A percentile compares a stretch with the other conserved stretches of the same genome.
These are phyloP conservation scores for Hericium erinaceus DNA, from an alignment of 768 basidiomycete species.

Conservation along the genomic window DNA sequence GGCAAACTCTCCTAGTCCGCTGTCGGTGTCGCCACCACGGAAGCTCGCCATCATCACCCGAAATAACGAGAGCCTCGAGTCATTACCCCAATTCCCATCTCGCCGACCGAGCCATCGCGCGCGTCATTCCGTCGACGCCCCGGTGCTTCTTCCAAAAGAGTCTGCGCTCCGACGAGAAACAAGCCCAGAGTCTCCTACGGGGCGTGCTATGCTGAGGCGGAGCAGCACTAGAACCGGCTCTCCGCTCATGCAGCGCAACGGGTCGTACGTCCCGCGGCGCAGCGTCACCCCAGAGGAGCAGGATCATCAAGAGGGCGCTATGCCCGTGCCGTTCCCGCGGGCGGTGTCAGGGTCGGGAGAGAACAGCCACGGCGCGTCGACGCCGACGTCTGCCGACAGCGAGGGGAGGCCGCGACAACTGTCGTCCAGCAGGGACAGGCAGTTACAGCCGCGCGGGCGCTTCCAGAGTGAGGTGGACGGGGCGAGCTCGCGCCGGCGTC, in stretches of 20 bases:
- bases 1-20: conserved; percentile 17
- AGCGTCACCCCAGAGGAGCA: conserved; percentile 5
- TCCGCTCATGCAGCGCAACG: conserved; percentile 1
- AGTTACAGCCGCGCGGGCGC: conserved; percentile 45
- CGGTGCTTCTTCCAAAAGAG: conserved; percentile 28
- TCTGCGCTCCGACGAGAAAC: conserved; percentile 33
- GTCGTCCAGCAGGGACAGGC: conserved; percentile 17
- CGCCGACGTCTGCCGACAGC: conserved; percentile 3
- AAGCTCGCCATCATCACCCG: conserved; percentile 46
- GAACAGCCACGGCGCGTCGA: conserved; percentile 16
- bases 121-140: conserved; percentile 51
- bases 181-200: conserved; percentile 41
- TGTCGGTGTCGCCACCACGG: conserved; percentile 39
- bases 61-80: conserved; percentile 37
- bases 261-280: conserved; percentile 5
- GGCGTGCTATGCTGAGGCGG: conserved; percentile 43
- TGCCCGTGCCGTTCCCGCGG: conserved; percentile 58
- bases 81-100: conserved; percentile 34
- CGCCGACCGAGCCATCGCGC: conserved; percentile 56
- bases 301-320: conserved; percentile 19
- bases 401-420: background rate
- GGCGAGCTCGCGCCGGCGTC: conserved; percentile 37
- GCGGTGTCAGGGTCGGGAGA: conserved; percentile 50
- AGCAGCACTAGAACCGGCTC: conserved; percentile 25
- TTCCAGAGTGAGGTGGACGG: conserved; percentile 72